Evolutionary conservation across 257 asterid species (phyloP).

Genomic region (Fraxinus excelsior): DNA sequence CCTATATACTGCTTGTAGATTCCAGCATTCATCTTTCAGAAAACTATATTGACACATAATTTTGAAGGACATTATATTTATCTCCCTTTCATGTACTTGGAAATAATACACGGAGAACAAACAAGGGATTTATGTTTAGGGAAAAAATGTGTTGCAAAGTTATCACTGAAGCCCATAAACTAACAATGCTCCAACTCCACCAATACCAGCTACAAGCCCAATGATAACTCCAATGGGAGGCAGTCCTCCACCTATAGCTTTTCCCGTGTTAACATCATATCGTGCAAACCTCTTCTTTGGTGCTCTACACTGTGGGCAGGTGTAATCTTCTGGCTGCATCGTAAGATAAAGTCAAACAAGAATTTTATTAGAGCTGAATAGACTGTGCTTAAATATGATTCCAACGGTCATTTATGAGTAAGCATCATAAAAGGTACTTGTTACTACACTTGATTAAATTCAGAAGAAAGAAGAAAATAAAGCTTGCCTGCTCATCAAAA

Average conservation of each 20-base stretch:
- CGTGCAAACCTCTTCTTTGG: conserved; percentile 95
- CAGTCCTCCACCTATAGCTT: conserved; percentile 81
- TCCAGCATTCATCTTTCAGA: not conserved
- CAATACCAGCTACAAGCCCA: conserved; percentile 79
- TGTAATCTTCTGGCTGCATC: conserved; percentile 76
- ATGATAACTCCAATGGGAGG: conserved; percentile 91
- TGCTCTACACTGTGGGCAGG: conserved; percentile 91
- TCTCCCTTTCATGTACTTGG: not conserved
- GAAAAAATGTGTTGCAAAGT: not conserved
- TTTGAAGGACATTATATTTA: not conserved
- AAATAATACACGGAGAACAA: not conserved
- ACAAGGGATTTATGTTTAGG: not conserved
- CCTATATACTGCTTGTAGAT: not conserved
- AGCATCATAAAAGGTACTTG: not conserved
- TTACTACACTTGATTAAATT: not conserved
- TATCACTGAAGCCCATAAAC: conserved; percentile 79
- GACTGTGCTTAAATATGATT: not conserved
- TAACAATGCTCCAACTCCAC: conserved; percentile 87
- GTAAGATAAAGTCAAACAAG: conserved; percentile 2
- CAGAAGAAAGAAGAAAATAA: conserved; percentile 12
- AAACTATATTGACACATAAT: not conserved
- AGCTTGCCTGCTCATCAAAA: conserved; percentile 85
- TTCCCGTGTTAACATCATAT: conserved; percentile 85
- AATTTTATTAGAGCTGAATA: not conserved
- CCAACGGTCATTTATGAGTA: not conserved